A percentile compares a stretch with the other conserved stretches of the same genome.
These are phyloP conservation scores for Aspergillus wentii DNA, from an alignment of 495 filamentous ascomycete genomes.

Conservation along the genomic window DNA sequence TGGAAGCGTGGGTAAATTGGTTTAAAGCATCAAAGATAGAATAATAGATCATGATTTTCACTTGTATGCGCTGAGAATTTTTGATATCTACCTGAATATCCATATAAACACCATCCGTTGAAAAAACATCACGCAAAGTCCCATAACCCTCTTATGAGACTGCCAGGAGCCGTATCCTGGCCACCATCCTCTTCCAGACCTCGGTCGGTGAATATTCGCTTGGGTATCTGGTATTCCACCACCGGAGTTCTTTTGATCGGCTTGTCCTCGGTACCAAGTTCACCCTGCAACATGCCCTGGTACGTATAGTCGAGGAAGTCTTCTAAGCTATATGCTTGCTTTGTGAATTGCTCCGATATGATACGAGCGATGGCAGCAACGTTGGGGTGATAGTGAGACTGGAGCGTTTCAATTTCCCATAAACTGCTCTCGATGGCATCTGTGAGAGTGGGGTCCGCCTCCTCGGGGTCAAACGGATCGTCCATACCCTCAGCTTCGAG, in stretches of 20 bases:
- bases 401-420: slow-evolving; percentile 89
- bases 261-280: slow-evolving; percentile 60
- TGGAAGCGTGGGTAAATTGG: no score
- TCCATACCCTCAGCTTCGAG: slow-evolving; percentile 63
- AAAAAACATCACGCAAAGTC: slow-evolving; percentile 24
- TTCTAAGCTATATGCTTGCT: slow-evolving; percentile 84
- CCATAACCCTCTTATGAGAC: slow-evolving; percentile 35
- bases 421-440: slow-evolving; percentile 84
- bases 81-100: slow-evolving; percentile 3
- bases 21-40: slow-evolving; percentile 3
- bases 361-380: slow-evolving; percentile 92
- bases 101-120: no score
- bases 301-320: slow-evolving; percentile 97
- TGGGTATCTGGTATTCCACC: slow-evolving; percentile 91
- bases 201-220: slow-evolving; percentile 66
- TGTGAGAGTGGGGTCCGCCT: slow-evolving; percentile 80
- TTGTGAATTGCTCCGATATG: slow-evolving; percentile 95
- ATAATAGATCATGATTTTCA: no score
- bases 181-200: slow-evolving; percentile 40
- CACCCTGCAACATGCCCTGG: slow-evolving; percentile 75
- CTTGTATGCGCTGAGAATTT: no score
- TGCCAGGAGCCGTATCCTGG: slow-evolving; percentile 33
- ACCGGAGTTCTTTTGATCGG: slow-evolving; percentile 80
- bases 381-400: slow-evolving; percentile 95
- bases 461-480: slow-evolving; percentile 72